Percentiles rank a stretch among this genome's conserved stretches.
Evolutionary conservation across 306 rosid species (phyloP).

Genomic region (Notholithocarpus densiflorus): DNA sequence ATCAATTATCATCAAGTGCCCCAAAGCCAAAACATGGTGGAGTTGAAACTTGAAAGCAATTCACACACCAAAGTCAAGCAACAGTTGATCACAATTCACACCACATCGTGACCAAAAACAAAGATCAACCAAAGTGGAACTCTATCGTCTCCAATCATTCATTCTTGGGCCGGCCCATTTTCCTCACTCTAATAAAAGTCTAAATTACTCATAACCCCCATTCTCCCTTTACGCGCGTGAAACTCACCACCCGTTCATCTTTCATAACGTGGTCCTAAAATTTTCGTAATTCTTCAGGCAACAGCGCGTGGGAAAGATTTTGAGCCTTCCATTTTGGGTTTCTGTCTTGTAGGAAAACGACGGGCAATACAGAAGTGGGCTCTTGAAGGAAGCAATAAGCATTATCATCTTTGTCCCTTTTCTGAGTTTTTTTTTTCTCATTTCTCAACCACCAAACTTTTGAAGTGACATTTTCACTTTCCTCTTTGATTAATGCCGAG

Average conservation of each 20-base stretch:
- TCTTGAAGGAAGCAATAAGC: constrained; percentile 44
- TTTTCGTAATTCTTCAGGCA: too few species aligned
- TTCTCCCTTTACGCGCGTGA: constrained; percentile 20
- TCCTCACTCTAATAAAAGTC: constrained; percentile 6
- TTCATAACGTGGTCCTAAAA: too few species aligned
- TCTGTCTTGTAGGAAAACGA: constrained; percentile 30
- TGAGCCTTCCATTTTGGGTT: neutral
- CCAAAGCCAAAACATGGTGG: constrained; percentile 6
- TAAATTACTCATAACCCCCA: neutral
- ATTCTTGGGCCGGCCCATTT: constrained; percentile 61
- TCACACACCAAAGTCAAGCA: constrained; percentile 19
- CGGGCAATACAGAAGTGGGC: constrained; percentile 63
- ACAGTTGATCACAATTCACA: constrained; percentile 8
- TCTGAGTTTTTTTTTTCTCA: constrained; percentile 2
- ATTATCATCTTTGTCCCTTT: constrained; percentile 42
- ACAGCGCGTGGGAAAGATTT: neutral
- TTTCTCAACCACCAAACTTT: constrained; percentile 29
- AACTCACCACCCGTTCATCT: constrained; percentile 5
- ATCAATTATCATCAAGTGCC: neutral
- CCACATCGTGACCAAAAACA: constrained; percentile 8
- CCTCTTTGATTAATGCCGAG: neutral
- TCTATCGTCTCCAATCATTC: constrained; percentile 33
- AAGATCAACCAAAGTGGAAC: constrained; percentile 14
- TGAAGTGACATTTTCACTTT: constrained; percentile 57
- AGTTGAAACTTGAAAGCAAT: constrained; percentile 24